Conservation (phyloP, 345 rosid species). For the Salix purpurea region DNA sequence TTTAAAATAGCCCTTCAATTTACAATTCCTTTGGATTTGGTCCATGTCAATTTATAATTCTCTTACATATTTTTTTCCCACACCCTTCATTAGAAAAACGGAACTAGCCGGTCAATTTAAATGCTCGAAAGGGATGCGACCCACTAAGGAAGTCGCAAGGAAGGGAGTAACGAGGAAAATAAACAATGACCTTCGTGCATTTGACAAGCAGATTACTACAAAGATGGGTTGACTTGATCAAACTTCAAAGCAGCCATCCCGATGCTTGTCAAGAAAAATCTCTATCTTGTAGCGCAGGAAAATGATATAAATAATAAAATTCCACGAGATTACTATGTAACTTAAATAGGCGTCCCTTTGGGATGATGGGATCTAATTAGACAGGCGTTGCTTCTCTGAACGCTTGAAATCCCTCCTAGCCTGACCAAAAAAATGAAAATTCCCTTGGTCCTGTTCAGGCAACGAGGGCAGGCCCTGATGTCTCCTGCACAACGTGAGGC, state of each 20-base stretch:
- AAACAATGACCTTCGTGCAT: neutral
- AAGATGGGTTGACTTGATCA: constrained; percentile 25
- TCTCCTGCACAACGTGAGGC: neutral
- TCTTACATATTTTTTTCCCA: too few relatives aligned
- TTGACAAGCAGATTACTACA: constrained; percentile 22
- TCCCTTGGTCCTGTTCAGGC: neutral
- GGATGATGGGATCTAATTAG: neutral
- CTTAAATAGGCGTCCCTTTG: neutral
- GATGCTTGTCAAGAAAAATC: neutral
- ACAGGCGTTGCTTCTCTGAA: neutral
- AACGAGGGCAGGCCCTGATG: neutral
- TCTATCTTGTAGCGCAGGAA: neutral
- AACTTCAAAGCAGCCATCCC: neutral
- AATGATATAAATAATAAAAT: constrained; percentile 5
- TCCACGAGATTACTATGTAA: neutral
- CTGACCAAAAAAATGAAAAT: neutral
- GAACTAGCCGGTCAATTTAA: neutral
- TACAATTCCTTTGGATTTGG: too few relatives aligned
- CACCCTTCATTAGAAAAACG: too few relatives aligned
- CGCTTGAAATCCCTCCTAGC: neutral
- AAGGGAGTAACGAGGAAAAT: too few relatives aligned
- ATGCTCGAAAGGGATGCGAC: neutral
- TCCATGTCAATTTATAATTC: too few relatives aligned
- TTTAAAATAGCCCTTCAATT: too few relatives aligned
- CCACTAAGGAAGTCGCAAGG: neutral